A percentile compares a stretch with the other conserved stretches of the same genome.
phyloP scores from a whole-genome alignment of 768 basidiomycete genomes.

The Paxillus involutus region DNA sequence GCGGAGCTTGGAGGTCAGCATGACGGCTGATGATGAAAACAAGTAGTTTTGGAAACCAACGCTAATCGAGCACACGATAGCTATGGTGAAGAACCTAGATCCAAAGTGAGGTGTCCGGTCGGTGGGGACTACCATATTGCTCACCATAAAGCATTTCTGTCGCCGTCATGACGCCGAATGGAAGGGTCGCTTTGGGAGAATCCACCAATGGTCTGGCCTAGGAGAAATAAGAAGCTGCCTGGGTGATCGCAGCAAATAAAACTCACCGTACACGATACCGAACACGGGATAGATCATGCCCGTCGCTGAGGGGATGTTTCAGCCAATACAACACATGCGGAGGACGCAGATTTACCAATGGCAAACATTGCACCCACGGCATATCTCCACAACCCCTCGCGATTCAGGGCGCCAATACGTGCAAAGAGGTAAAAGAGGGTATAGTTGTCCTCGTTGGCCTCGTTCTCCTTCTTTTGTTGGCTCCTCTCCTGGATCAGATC shows the following conservation, averaged over 20 bases:
- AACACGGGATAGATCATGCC: constrained; percentile 75
- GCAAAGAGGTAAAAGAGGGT: constrained; percentile 61
- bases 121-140: constrained; percentile 13
- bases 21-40: constrained; percentile 68
- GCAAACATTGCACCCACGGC: constrained; percentile 56
- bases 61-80: constrained; percentile 59
- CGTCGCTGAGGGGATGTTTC: constrained; percentile 26
- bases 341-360: constrained; percentile 26
- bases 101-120: constrained; percentile 4
- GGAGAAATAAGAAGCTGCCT: background rate
- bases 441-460: constrained; percentile 36
- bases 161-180: constrained; percentile 51
- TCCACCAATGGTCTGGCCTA: constrained; percentile 56
- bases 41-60: constrained; percentile 71
- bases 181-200: constrained; percentile 47
- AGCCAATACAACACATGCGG: background rate
- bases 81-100: constrained; percentile 75
- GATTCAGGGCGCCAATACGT: constrained; percentile 68
- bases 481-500: constrained; percentile 59
- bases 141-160: constrained; percentile 71
- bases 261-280: constrained; percentile 60
- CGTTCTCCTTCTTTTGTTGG: constrained; percentile 31
- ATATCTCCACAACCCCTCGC: constrained; percentile 59
- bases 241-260: background rate
- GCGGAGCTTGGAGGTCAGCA: constrained; percentile 70